These are phyloP conservation scores for Macrolepiota dolichaula DNA, from an alignment of 768 basidiomycete species.

Conservation along the genomic window DNA sequence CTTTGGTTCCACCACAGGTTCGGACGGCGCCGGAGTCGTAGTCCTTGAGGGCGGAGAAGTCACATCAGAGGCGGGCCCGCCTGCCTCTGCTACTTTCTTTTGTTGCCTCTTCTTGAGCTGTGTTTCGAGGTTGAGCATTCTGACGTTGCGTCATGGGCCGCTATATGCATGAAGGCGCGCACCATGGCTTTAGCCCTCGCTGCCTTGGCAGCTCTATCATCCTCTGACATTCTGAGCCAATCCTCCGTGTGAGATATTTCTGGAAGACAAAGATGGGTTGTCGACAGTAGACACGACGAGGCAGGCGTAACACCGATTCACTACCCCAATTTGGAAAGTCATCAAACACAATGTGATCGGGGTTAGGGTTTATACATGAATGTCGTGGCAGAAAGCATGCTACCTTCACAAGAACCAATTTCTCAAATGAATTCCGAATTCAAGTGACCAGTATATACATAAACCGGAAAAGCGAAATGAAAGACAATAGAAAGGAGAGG, in stretches of 20 bases:
- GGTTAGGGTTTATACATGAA: constrained; percentile 7
- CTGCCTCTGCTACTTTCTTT: constrained; percentile 54
- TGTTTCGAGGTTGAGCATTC: neutral
- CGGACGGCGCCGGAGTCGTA: constrained; percentile 49
- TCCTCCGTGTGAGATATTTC: neutral
- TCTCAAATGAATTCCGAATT: constrained; percentile 5
- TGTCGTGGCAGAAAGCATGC: neutral
- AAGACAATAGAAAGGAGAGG: constrained; percentile 7
- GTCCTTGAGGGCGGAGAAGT: constrained; percentile 39
- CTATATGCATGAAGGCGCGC: constrained; percentile 18
- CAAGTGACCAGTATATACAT: constrained; percentile 11
- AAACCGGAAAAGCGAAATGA: neutral
- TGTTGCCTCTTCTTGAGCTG: constrained; percentile 83
- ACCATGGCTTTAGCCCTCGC: constrained; percentile 86
- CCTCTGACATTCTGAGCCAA: constrained; percentile 51
- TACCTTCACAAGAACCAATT: neutral
- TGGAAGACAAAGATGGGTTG: neutral
- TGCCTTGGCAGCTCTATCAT: constrained; percentile 77
- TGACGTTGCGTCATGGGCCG: neutral
- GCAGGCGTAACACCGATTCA: neutral
- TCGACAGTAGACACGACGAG: neutral
- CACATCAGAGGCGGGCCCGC: constrained; percentile 26
- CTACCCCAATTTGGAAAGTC: neutral
- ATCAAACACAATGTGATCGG: neutral
- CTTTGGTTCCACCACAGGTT: constrained; percentile 22